Evolutionary conservation across 192 early-diverging fungal genomes (phyloP), one percentile per base, ranked within the genome.

Genomic region (Backusella australiensis): DNA sequence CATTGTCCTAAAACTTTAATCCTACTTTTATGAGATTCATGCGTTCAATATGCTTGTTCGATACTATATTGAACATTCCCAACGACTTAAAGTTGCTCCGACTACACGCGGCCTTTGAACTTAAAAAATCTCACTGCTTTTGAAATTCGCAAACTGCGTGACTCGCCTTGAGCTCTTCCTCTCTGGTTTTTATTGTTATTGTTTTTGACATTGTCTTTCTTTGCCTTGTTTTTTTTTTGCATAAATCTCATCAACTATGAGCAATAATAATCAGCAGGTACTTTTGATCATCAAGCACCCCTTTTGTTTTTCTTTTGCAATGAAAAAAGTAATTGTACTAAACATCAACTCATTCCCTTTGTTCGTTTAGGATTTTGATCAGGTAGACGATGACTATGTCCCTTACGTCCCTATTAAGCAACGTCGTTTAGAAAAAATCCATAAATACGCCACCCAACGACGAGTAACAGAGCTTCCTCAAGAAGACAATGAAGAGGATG

Each of bases 331-430:
- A 44, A 44, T 9, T 9, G 8, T 11, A 39, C 42, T 14, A 44
- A 44, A 44, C 9, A n/a, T 49, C 6, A n/a, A 21, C 42, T 17
- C 15, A 49, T 7, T n/a, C 19, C 46, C 4, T 32, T 49, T n/a
- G 6, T 49, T 49, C 5, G 5, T 21, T 6, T 49, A 49, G 46
- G 46, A n/a, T 4, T 1, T 7, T 19, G 46, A 49, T 49, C 46
- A n/a, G 46, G 46, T n/a, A 63, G 85, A 85, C 8, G 90, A 91
- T 12, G 84, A 90, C 68, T 94, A 93, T 74, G 88, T 89, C n/a
- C 93, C 93, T 1, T 95, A 95, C 76, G 91, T 95, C 9, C 91
- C 94, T 9, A 79, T 94, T 17, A 84, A 88, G 44, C 85, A 91
- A 73, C 87, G 94, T 17, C 84, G 88, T 44, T 79, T 86, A 6